Conservation (phyloP, 768 basidiomycete species). For the Coprinopsis strossmayeri region DNA sequence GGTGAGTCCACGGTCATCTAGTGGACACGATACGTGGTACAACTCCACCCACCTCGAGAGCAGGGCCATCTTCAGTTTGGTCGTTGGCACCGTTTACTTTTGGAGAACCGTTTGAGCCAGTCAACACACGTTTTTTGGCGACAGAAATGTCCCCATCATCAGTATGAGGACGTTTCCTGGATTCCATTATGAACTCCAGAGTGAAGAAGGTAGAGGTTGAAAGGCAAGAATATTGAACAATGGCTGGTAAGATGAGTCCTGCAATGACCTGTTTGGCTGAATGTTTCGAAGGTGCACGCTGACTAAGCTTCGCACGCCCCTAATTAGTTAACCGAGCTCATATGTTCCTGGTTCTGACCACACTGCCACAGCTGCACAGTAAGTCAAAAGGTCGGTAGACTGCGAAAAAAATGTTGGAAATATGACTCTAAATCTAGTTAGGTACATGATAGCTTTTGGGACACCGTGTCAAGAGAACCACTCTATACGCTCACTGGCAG, state of each 20-base stretch:
- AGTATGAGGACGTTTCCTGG: conserved; percentile 51
- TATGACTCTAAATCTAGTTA: too few relatives aligned
- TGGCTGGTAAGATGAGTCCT: conserved; percentile 8
- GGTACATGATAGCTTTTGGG: too few relatives aligned
- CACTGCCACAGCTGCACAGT: background rate
- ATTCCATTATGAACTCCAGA: conserved; percentile 33
- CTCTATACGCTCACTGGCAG: conserved; percentile 15
- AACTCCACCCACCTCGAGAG: conserved; percentile 50
- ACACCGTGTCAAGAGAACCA: background rate
- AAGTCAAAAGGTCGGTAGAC: too few relatives aligned
- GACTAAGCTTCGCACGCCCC: conserved; percentile 1
- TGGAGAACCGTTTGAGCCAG: conserved; percentile 45
- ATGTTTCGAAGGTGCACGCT: conserved; percentile 2
- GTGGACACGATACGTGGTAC: conserved; percentile 10
- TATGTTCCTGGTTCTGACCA: conserved; percentile 6
- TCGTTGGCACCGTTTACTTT: conserved; percentile 42
- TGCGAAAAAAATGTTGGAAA: background rate
- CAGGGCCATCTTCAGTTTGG: conserved; percentile 38
- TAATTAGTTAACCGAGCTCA: too few relatives aligned
- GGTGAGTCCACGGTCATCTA: conserved; percentile 13
- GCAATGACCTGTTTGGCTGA: conserved; percentile 1
- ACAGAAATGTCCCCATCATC: conserved; percentile 43
- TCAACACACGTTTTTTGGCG: conserved; percentile 52
- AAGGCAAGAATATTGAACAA: conserved; percentile 17
- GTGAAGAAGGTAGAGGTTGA: conserved; percentile 15